phyloP scores from a whole-genome alignment of 2,329 filamentous ascomycete species.

The Aspergillus sp. region DNA sequence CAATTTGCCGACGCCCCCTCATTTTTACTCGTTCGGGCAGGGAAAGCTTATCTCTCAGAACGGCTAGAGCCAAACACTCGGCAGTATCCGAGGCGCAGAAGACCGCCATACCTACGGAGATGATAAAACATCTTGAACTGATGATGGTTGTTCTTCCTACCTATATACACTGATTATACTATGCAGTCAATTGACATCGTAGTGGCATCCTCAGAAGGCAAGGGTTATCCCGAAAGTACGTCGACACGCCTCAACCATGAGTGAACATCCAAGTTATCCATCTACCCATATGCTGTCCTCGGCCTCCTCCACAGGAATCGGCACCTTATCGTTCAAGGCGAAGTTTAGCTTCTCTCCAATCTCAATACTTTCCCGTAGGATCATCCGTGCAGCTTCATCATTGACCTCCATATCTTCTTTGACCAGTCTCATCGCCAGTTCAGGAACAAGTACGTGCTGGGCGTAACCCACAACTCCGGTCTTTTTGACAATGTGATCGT shows the following conservation, averaged over 20 bases:
- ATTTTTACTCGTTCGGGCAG: not conserved
- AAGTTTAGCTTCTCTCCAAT: conserved; percentile 68
- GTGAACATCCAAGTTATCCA: no score
- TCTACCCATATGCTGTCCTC: not conserved
- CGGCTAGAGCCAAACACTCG: not conserved
- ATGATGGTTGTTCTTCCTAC: not conserved
- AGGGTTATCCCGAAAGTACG: no score
- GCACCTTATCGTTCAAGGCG: conserved; percentile 57
- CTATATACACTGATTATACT: not conserved
- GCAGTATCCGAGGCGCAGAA: no score
- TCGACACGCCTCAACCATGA: no score
- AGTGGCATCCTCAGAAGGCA: no score
- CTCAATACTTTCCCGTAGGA: conserved; percentile 65
- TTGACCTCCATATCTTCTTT: conserved; percentile 57
- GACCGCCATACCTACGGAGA: no score
- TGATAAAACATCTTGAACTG: no score
- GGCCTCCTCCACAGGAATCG: conserved; percentile 14
- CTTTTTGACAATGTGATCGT: conserved; percentile 64
- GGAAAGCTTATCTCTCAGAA: not conserved
- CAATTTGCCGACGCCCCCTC: not conserved
- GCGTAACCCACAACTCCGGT: conserved; percentile 68
- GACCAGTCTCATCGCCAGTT: conserved; percentile 56
- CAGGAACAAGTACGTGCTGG: conserved; percentile 73
- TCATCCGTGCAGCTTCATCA: conserved; percentile 47
- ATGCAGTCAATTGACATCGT: not conserved